Evolutionary conservation across 352 stramenopile genomes (phyloP).

Genomic region (Globisporangium splendens): DNA sequence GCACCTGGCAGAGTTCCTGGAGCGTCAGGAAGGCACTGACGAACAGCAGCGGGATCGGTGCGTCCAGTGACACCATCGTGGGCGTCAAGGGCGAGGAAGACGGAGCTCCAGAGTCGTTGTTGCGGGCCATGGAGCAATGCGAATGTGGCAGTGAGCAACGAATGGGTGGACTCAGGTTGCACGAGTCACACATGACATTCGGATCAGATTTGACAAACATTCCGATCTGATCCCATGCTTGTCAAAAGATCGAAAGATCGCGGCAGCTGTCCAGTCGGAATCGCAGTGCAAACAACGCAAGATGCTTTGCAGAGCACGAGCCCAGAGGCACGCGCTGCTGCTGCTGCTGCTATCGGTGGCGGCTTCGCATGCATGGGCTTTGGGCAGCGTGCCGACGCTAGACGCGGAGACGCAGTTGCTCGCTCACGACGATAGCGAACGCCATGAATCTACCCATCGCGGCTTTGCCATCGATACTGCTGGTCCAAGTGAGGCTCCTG

Average conservation of each 20-base stretch:
- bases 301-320: not conserved
- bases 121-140: too few species aligned
- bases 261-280: not conserved
- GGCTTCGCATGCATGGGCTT: too few species aligned
- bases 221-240: not conserved
- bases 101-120: not conserved
- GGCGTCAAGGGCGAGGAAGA: not conserved
- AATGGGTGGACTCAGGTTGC: too few species aligned
- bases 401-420: too few species aligned
- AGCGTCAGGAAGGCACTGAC: conserved; percentile 5
- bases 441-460: too few species aligned
- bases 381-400: too few species aligned
- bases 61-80: not conserved
- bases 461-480: too few species aligned
- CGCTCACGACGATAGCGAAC: too few species aligned
- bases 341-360: not conserved
- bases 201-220: not conserved
- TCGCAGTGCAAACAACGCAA: not conserved
- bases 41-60: conserved; percentile 5
- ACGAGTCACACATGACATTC: too few species aligned
- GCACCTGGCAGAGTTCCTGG: conserved; percentile 8
- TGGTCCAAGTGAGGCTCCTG: too few species aligned
- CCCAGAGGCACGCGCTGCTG: not conserved
- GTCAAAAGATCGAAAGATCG: conserved; percentile 6
- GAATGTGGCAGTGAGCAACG: too few species aligned